These are phyloP conservation scores for Penicillium sp. DNA, from an alignment of 2,329 filamentous ascomycete genomes.

Conservation along the genomic window DNA sequence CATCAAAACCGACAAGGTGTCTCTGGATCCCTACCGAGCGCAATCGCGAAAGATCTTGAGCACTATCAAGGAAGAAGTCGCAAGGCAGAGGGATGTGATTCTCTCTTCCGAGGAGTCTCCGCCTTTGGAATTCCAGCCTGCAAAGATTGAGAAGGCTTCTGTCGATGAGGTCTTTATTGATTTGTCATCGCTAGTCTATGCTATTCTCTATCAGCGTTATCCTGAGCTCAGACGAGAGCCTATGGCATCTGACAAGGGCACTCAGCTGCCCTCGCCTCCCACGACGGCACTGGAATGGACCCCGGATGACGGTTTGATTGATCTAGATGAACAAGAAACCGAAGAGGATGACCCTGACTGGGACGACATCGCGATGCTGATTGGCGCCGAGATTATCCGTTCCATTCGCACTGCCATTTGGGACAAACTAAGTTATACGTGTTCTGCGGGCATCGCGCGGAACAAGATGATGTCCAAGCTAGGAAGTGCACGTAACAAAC, in stretches of 20 bases:
- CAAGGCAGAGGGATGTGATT: slow-evolving; percentile 35
- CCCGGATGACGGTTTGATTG: slow-evolving; percentile 69
- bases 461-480: slow-evolving; percentile 97
- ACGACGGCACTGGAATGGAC: slow-evolving; percentile 76
- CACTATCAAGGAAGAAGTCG: slow-evolving; percentile 70
- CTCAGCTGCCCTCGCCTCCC: slow-evolving; percentile 69
- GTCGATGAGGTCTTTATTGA: slow-evolving; percentile 97
- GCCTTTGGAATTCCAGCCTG: slow-evolving; percentile 27
- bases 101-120: slow-evolving; percentile 11
- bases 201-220: slow-evolving; percentile 69
- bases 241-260: slow-evolving; percentile 47
- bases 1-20: slow-evolving; percentile 88
- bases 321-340: slow-evolving; percentile 66
- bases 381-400: slow-evolving; percentile 85
- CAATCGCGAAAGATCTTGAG: slow-evolving; percentile 79
- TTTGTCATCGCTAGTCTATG: slow-evolving; percentile 77
- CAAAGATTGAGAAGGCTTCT: slow-evolving; percentile 82
- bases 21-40: slow-evolving; percentile 82
- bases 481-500: slow-evolving; percentile 87
- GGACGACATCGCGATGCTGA: slow-evolving; percentile 85
- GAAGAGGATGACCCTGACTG: slow-evolving; percentile 86
- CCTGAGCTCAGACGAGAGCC: slow-evolving; percentile 62
- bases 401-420: slow-evolving; percentile 66
- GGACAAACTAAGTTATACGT: slow-evolving; percentile 76
- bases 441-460: slow-evolving; percentile 79